phyloP scores from a whole-genome alignment of 345 rosid genomes.

The Adansonia digitata region DNA sequence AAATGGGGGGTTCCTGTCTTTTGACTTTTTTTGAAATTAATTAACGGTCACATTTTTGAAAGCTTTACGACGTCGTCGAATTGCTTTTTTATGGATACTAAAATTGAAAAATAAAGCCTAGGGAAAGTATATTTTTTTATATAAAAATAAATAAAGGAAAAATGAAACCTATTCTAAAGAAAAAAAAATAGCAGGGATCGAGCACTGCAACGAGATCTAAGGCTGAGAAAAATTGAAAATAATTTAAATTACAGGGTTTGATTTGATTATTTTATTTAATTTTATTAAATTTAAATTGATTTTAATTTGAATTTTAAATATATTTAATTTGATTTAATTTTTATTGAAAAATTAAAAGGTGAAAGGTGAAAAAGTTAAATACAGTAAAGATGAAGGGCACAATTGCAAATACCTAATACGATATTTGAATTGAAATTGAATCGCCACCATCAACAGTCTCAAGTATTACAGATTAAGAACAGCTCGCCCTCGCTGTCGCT shows the following conservation, averaged over 20 bases:
- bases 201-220: neutral
- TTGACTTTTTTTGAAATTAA: slow-evolving; percentile 3
- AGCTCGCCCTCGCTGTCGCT: neutral
- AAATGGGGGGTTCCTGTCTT: slow-evolving; percentile 23
- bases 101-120: neutral
- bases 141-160: neutral
- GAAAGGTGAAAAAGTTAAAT: neutral
- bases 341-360: too few relatives aligned
- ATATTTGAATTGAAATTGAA: neutral
- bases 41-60: slow-evolving; percentile 74
- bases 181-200: neutral
- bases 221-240: too few relatives aligned
- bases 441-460: neutral
- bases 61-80: slow-evolving; percentile 34
- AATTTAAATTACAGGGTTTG: too few relatives aligned
- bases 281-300: too few relatives aligned
- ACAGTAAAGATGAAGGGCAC: neutral
- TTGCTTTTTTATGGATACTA: too few relatives aligned
- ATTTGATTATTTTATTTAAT: too few relatives aligned
- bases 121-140: neutral
- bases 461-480: too few relatives aligned
- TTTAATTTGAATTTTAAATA: too few relatives aligned
- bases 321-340: too few relatives aligned
- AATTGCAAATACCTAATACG: neutral
- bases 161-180: neutral